These are phyloP conservation scores for Kurtzmaniella fragi DNA, from an alignment of 805 yeast species.

Conservation along the genomic window DNA sequence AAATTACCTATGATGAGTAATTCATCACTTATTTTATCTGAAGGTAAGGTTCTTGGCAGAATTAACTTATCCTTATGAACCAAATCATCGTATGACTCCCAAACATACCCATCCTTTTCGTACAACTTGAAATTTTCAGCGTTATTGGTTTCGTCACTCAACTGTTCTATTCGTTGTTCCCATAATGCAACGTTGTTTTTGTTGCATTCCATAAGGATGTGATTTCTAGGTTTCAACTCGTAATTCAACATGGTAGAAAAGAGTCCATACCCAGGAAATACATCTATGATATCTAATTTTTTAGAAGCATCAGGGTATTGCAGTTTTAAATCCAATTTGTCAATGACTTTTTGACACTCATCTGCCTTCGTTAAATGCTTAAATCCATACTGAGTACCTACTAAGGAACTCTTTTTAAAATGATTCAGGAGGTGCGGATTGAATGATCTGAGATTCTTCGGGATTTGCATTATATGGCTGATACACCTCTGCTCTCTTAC, in stretches of 20 bases:
- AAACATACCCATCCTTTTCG: constrained; percentile 54
- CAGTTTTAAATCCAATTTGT: constrained; percentile 40
- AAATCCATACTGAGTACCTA: constrained; percentile 21
- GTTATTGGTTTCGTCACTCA: constrained; percentile 19
- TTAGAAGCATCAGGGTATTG: constrained; percentile 30
- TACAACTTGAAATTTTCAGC: constrained; percentile 28
- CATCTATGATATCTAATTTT: constrained; percentile 49
- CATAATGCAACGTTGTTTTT: constrained; percentile 19
- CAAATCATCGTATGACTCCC: constrained; percentile 57
- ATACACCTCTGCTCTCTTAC: too few relatives aligned
- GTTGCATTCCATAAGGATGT: constrained; percentile 57
- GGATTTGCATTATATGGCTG: not conserved
- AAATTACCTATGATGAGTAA: constrained; percentile 58
- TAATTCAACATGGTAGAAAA: constrained; percentile 61
- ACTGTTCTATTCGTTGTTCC: constrained; percentile 19
- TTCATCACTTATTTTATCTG: constrained; percentile 45
- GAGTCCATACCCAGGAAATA: constrained; percentile 55
- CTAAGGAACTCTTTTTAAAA: constrained; percentile 14
- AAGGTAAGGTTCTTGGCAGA: constrained; percentile 15
- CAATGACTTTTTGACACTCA: constrained; percentile 36
- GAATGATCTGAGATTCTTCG: constrained; percentile 9
- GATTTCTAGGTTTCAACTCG: constrained; percentile 55
- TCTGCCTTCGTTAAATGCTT: constrained; percentile 15
- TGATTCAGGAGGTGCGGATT: constrained; percentile 23
- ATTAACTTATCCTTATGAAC: constrained; percentile 43